These are phyloP conservation scores for Aspergillus cejpii DNA, from an alignment of 2,329 filamentous ascomycete species.

Conservation along the genomic window DNA sequence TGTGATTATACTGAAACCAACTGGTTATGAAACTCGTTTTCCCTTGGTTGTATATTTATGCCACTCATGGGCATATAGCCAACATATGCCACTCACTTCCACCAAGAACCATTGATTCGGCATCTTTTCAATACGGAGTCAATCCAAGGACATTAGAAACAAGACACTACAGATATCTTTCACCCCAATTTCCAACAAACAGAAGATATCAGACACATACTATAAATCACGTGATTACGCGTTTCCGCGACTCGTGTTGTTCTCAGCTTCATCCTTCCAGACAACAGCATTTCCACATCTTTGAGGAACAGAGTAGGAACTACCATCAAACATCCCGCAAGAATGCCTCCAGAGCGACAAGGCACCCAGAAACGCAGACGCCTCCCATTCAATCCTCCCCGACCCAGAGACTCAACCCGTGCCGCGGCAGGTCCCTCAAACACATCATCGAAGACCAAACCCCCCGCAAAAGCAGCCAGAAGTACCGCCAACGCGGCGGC, in stretches of 20 bases:
- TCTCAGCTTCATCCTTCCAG: background rate
- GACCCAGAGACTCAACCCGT: slow-evolving; percentile 26
- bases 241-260: slow-evolving; percentile 11
- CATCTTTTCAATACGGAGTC: background rate
- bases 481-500: background rate
- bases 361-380: slow-evolving; percentile 32
- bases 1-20: background rate
- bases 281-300: background rate
- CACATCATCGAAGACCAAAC: slow-evolving; percentile 11
- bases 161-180: no score
- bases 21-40: background rate
- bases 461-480: slow-evolving; percentile 9
- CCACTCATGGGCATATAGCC: background rate
- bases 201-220: background rate
- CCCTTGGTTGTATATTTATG: background rate
- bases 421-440: slow-evolving; percentile 14
- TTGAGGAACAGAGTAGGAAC: background rate
- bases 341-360: slow-evolving; percentile 28
- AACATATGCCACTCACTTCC: no score
- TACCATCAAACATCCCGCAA: background rate
- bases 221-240: slow-evolving; percentile 16
- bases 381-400: slow-evolving; percentile 43
- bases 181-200: background rate
- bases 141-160: no score
- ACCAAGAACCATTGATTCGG: no score